Percentiles rank a stretch among this genome's conserved stretches.
These are phyloP conservation scores for Cucurbita maxima DNA, from an alignment of 306 rosid genomes.

Conservation along the genomic window DNA sequence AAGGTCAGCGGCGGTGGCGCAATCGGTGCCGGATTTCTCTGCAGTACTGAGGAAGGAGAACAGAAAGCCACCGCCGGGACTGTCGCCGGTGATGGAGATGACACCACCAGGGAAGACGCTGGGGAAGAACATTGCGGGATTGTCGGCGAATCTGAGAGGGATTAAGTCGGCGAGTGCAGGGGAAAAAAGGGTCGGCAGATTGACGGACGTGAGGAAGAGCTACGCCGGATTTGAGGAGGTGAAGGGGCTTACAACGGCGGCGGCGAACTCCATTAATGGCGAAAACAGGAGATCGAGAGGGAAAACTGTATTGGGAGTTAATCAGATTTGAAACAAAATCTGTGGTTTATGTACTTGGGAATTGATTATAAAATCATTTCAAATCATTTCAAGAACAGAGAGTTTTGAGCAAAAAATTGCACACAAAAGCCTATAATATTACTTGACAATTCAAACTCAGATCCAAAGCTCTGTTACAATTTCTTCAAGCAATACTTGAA, in stretches of 20 bases:
- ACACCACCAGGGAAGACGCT: conserved; percentile 54
- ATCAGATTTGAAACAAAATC: conserved; percentile 26
- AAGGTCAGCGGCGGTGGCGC: conserved; percentile 40
- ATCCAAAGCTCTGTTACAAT: conserved; percentile 30
- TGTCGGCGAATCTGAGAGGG: conserved; percentile 49
- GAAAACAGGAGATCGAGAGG: conserved; percentile 39
- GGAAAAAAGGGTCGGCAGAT: conserved; percentile 38
- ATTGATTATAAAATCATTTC: background rate
- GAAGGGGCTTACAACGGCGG: conserved; percentile 41
- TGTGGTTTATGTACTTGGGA: background rate
- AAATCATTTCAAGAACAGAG: background rate
- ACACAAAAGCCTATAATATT: background rate
- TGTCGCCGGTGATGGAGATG: conserved; percentile 34
- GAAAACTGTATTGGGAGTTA: conserved; percentile 31
- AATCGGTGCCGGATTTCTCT: conserved; percentile 88
- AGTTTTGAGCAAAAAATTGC: background rate
- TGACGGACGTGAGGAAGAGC: conserved; percentile 58
- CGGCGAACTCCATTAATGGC: conserved; percentile 48
- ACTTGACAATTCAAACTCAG: background rate
- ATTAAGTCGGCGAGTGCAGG: conserved; percentile 61
- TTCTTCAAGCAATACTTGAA: conserved; percentile 51
- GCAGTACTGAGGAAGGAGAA: conserved; percentile 66
- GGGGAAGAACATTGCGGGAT: conserved; percentile 20
- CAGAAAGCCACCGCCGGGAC: conserved; percentile 29
- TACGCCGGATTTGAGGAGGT: conserved; percentile 59